Percentiles rank a stretch among this genome's conserved stretches.
These are phyloP conservation scores for Uromyces viciae-fabae DNA, from an alignment of 1,284 basidiomycete species.

Conservation along the genomic window DNA sequence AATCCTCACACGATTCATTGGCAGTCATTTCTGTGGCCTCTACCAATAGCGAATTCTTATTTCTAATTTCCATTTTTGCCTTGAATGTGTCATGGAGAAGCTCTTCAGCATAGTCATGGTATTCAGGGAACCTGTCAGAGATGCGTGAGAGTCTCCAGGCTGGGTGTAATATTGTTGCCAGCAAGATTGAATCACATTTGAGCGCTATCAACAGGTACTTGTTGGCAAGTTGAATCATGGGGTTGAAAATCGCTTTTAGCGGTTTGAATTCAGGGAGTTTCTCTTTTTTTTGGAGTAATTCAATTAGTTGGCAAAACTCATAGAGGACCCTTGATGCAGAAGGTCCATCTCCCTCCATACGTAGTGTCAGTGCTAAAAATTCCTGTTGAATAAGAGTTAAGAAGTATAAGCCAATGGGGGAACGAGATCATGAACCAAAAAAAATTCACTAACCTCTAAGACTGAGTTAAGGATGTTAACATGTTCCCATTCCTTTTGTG, in stretches of 20 bases:
- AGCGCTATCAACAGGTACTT: background rate
- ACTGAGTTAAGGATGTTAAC: background rate
- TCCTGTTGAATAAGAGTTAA: constrained; percentile 10
- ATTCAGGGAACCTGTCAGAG: background rate
- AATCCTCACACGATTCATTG: background rate
- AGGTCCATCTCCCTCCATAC: background rate
- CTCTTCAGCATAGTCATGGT: background rate
- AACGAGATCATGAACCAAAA: background rate
- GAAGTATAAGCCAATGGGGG: background rate
- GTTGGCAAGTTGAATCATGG: constrained; percentile 1
- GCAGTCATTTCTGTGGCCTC: background rate
- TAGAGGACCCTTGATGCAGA: background rate
- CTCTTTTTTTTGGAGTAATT: background rate
- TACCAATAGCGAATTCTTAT: background rate
- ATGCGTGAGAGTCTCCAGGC: background rate
- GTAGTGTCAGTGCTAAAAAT: background rate
- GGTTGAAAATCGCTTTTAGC: background rate
- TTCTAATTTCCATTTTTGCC: background rate
- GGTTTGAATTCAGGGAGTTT: background rate
- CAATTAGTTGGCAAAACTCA: background rate
- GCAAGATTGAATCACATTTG: background rate
- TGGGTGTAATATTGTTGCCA: background rate
- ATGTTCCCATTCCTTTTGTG: background rate
- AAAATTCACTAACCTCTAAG: background rate
- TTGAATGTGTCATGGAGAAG: background rate